Evolutionary conservation across 306 rosid genomes (phyloP), one percentile per base, ranked within the genome.

Genomic region (Casuarina glauca): DNA sequence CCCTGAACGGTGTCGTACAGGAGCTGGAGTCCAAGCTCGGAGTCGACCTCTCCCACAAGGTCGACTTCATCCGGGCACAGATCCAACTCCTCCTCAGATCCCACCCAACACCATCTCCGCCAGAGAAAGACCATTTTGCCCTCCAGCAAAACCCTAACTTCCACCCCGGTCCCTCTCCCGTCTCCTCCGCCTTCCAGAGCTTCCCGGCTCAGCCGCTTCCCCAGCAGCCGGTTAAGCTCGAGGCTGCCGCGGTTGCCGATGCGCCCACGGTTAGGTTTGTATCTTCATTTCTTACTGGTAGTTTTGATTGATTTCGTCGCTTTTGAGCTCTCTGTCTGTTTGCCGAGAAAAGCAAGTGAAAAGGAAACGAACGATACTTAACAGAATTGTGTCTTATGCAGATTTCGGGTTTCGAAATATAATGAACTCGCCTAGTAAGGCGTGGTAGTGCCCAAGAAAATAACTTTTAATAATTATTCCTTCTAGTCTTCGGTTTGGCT

Each of bases 1-100:
- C 93, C 26, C 52, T 93, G 11, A 84, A 86, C 86, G 91, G 83
- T n/a, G 84, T 93, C 50, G 87, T 90, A 12, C 86, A 79, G 39
- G 83, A 88, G 83, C 88, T 93, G 77, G 84, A 90, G 76, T 69
- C 94, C 58, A 86, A 89, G 80, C 96, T 93, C 13, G 90, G 91
- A 12, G 74, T 73, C 61, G 93, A 89, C 80, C 92, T 93, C 69
- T 75, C 94, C 49, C 88, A 88, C 79, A 93, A 93, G 83, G 42
- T 88, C 60, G 90, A 93, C 57, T 89, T 90, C 91, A 89, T 93
- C 43, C 73, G 82, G 13, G 32, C 76, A 16, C 93, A 89, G 86
- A 93, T 90, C 88, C 89, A 85, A 60, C 75, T 77, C 61, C 78
- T 93, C 50, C 74, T 41, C 20, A 48, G 20, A 66, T 43, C 70